Conservation (phyloP, 345 rosid genomes). For the Ceriops decandra region DNA sequence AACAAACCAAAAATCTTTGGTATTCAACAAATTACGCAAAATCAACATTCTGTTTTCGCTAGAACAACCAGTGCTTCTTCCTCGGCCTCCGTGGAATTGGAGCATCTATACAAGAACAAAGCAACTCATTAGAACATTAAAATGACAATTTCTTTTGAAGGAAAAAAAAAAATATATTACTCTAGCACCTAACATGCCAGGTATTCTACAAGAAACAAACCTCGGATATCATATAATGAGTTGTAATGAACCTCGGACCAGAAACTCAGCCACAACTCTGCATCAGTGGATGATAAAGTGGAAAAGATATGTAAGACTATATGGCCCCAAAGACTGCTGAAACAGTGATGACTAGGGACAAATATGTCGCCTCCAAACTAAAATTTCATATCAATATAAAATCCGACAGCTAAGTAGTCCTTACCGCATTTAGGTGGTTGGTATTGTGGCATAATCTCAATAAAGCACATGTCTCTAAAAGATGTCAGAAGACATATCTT, state of each 20-base stretch:
- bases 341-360: not conserved
- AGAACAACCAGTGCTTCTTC: constrained; percentile 96
- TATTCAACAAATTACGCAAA: not conserved
- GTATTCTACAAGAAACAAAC: constrained; percentile 34
- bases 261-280: constrained; percentile 97
- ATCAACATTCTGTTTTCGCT: constrained; percentile 24
- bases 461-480: constrained; percentile 87
- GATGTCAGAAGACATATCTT: constrained; percentile 95
- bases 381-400: not conserved
- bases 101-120: constrained; percentile 43
- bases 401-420: constrained; percentile 2
- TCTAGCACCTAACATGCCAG: not conserved
- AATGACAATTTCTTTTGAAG: not conserved
- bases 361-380: not conserved
- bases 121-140: not conserved
- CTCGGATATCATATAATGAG: constrained; percentile 79
- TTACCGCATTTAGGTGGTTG: constrained; percentile 72
- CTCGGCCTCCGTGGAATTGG: constrained; percentile 62
- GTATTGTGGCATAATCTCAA: constrained; percentile 69
- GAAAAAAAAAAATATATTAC: not conserved
- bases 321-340: constrained; percentile 3
- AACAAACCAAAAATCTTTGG: not conserved
- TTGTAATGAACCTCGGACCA: constrained; percentile 99
- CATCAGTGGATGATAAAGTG: constrained; percentile 21
- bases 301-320: not conserved